phyloP scores from a whole-genome alignment of 257 asterid genomes.

The Jaltomata sinuosa region DNA sequence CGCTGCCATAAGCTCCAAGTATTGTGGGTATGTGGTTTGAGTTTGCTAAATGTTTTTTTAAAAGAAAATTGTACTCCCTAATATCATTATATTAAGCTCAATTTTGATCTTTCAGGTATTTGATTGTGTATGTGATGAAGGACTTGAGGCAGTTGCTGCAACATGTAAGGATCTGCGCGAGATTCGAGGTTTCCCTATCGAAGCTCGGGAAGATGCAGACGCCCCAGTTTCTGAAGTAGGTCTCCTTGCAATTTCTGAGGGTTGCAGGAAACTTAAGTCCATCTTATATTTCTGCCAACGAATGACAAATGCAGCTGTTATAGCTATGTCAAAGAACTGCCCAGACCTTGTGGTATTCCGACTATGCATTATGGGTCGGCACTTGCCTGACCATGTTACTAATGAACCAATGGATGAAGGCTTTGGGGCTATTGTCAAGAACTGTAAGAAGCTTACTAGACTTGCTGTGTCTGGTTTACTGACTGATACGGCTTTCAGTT shows the following conservation, averaged over 20 bases:
- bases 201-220: constrained; percentile 36
- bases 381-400: constrained; percentile 32
- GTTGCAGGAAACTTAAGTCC: constrained; percentile 43
- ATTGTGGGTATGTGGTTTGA: constrained; percentile 33
- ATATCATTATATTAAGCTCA: neutral
- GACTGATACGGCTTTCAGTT: constrained; percentile 37
- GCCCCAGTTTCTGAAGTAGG: constrained; percentile 46
- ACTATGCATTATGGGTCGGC: constrained; percentile 45
- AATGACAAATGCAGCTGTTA: constrained; percentile 49
- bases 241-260: constrained; percentile 44
- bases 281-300: constrained; percentile 42
- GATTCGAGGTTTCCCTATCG: constrained; percentile 44
- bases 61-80: neutral
- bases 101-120: constrained; percentile 25
- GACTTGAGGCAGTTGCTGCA: constrained; percentile 46
- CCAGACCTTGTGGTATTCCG: constrained; percentile 44
- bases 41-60: neutral
- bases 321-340: constrained; percentile 45
- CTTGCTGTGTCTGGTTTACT: constrained; percentile 43
- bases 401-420: constrained; percentile 58
- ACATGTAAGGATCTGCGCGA: constrained; percentile 44
- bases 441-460: constrained; percentile 47
- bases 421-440: constrained; percentile 50
- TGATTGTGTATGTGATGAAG: constrained; percentile 46
- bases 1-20: constrained; percentile 39